Evolutionary conservation across 2,329 filamentous ascomycete genomes (phyloP).

Genomic region (Penicillium glabrum): DNA sequence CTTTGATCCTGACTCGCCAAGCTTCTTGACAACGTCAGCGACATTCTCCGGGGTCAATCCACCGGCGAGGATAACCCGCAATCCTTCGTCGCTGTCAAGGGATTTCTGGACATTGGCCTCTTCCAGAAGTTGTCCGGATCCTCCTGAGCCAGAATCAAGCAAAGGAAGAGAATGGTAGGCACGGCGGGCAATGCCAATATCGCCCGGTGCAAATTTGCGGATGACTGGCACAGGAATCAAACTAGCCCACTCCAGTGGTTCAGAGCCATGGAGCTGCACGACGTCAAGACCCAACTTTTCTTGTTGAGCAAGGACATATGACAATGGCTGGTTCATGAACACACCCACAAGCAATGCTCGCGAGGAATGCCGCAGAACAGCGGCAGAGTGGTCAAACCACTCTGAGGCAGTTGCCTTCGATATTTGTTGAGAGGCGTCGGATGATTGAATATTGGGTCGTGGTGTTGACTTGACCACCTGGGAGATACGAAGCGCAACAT

Average conservation of each 20-base stretch:
- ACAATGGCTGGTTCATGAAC: slow-evolving; percentile 86
- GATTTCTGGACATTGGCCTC: slow-evolving; percentile 65
- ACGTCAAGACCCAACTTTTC: slow-evolving; percentile 75
- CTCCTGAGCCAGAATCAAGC: slow-evolving; percentile 81
- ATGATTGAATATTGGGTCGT: slow-evolving; percentile 23
- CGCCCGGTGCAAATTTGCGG: slow-evolving; percentile 75
- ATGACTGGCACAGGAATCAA: slow-evolving; percentile 92
- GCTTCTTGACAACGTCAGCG: slow-evolving; percentile 59
- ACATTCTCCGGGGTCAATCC: slow-evolving; percentile 83
- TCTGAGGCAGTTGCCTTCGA: slow-evolving; percentile 48
- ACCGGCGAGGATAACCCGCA: slow-evolving; percentile 79
- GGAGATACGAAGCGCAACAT: slow-evolving; percentile 79
- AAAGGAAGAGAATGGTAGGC: slow-evolving; percentile 83
- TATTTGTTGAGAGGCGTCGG: slow-evolving; percentile 15
- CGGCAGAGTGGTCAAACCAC: slow-evolving; percentile 66
- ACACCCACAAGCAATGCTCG: slow-evolving; percentile 85
- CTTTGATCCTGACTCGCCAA: slow-evolving; percentile 61
- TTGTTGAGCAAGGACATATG: slow-evolving; percentile 77
- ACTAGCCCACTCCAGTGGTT: slow-evolving; percentile 87
- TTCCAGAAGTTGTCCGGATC: slow-evolving; percentile 76
- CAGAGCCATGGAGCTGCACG: slow-evolving; percentile 88
- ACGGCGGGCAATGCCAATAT: slow-evolving; percentile 68
- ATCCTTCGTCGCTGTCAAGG: slow-evolving; percentile 66
- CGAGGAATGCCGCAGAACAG: slow-evolving; percentile 50
- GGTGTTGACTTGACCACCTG: slow-evolving; percentile 63